phyloP scores from a whole-genome alignment of 805 yeast species.

The Candida krabiensis region DNA sequence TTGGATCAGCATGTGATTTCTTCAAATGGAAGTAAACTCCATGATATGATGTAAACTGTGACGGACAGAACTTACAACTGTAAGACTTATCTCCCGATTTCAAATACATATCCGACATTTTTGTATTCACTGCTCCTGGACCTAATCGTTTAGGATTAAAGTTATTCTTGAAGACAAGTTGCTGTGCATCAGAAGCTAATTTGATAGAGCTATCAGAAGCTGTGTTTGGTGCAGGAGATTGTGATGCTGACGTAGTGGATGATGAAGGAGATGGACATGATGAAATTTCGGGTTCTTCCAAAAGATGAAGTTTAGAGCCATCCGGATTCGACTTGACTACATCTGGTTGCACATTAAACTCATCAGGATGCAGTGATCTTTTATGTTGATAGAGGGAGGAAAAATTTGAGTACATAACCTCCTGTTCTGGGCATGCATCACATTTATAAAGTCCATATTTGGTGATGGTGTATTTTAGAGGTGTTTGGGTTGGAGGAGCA shows the following conservation, averaged over 20 bases:
- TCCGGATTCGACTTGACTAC: too few relatives aligned
- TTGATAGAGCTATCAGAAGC: background rate
- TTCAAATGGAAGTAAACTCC: conserved; percentile 26
- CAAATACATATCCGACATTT: conserved; percentile 20
- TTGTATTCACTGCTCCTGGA: conserved; percentile 14
- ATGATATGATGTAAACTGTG: conserved; percentile 22
- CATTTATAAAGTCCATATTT: conserved; percentile 21
- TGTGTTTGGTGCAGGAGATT: conserved; percentile 2
- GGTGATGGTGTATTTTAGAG: conserved; percentile 21
- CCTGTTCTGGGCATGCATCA: conserved; percentile 14
- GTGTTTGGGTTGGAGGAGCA: conserved; percentile 4
- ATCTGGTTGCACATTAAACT: conserved; percentile 11
- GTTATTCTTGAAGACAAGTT: too few relatives aligned
- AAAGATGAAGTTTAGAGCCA: too few relatives aligned
- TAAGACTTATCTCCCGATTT: conserved; percentile 14
- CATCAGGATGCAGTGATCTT: conserved; percentile 17
- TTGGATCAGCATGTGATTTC: conserved; percentile 19
- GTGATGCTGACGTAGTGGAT: conserved; percentile 4
- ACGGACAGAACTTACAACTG: conserved; percentile 19
- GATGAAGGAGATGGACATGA: conserved; percentile 9
- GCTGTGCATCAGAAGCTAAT: background rate
- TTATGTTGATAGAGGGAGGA: conserved; percentile 25
- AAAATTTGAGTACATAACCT: conserved; percentile 15
- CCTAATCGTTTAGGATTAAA: conserved; percentile 13
- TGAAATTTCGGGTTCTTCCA: background rate